phyloP scores from a whole-genome alignment of 78 protist genomes.

The Dictyostelium firmibasis region DNA sequence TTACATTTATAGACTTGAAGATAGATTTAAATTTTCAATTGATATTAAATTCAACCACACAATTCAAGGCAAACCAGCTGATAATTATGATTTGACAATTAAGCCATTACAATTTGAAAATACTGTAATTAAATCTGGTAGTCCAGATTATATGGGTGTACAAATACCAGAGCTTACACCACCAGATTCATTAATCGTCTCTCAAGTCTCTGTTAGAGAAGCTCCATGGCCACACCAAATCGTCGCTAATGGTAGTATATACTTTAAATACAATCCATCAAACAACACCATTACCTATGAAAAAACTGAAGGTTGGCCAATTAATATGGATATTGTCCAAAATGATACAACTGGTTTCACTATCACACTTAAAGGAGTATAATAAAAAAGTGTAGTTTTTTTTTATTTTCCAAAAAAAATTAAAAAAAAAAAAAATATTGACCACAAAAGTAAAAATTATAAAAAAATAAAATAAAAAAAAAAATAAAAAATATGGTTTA shows the following conservation, averaged over 20 bases:
- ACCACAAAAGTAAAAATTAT: no score
- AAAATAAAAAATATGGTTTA: no score
- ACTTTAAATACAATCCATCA: slow-evolving; percentile 30
- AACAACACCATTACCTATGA: slow-evolving; percentile 1
- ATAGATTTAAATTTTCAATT: slow-evolving; percentile 9
- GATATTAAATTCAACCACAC: slow-evolving; percentile 1
- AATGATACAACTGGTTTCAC: neutral
- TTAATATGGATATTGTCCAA: neutral
- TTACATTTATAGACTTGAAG: neutral
- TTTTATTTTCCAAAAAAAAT: no score
- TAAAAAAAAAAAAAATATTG: no score
- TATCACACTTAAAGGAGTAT: no score
- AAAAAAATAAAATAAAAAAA: no score
- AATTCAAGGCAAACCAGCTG: neutral
- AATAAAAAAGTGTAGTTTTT: no score
- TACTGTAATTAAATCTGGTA: neutral
- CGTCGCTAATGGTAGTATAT: slow-evolving; percentile 31
- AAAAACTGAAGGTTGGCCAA: slow-evolving; percentile 41
- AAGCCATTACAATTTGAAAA: slow-evolving; percentile 15
- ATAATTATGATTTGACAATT: neutral
- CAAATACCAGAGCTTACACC: neutral
- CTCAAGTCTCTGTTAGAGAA: neutral
- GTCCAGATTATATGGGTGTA: neutral
- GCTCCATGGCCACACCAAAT: slow-evolving; percentile 29
- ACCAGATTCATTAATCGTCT: neutral